These are phyloP conservation scores for Pulicaria dysenterica DNA, from an alignment of 129 eudicot genomes.

Conservation along the genomic window DNA sequence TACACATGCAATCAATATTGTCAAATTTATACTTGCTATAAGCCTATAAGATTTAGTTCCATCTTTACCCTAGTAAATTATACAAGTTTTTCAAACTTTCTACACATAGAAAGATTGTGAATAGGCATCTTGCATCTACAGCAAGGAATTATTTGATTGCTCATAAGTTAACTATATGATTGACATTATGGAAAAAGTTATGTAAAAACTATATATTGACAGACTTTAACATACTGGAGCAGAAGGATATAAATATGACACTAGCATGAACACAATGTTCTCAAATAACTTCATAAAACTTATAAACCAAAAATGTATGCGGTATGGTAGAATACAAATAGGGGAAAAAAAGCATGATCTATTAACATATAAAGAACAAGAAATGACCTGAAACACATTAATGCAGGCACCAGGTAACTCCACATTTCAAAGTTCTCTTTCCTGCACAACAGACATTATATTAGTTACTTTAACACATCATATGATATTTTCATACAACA, in stretches of 20 bases:
- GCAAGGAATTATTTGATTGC: not conserved
- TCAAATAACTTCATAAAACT: no score
- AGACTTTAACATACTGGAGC: not conserved
- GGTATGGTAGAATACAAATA: not conserved
- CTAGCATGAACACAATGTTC: not conserved
- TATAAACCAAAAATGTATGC: not conserved
- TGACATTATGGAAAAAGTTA: not conserved
- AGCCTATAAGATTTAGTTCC: no score
- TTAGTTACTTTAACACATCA: constrained; percentile 14
- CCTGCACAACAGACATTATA: constrained; percentile 2
- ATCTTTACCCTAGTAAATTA: no score
- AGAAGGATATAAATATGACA: not conserved
- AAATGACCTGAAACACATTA: constrained; percentile 26
- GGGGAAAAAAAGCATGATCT: not conserved
- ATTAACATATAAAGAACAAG: not conserved
- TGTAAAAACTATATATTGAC: not conserved
- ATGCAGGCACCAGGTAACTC: constrained; percentile 15
- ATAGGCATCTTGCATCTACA: no score
- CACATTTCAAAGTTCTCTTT: not conserved
- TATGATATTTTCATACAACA: not conserved
- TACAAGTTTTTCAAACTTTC: no score
- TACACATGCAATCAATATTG: no score
- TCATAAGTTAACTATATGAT: not conserved
- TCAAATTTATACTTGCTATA: no score
- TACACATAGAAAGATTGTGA: no score